Base-by-base conservation (phyloP, 768 basidiomycete species). In the Mycena indigotica region DNA sequence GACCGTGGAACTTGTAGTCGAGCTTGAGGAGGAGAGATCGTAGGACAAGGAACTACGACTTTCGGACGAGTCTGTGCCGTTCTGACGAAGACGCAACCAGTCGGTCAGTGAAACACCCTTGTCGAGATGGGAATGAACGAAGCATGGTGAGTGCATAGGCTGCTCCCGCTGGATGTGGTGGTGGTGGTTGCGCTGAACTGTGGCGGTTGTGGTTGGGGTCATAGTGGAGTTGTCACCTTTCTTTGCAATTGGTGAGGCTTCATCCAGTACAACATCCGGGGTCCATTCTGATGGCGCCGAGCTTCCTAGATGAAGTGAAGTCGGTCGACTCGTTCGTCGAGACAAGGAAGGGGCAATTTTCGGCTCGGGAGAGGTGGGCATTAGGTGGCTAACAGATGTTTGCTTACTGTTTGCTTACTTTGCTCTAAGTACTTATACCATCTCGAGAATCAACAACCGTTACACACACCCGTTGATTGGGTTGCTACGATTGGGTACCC, bases 111-210 rank as follows among this genome's bases (percentile, higher is more conserved):
- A 87, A 3, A 85, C 87, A 39, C 85, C 85, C 66, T 88, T 87
- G 71, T 96, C 91, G 48, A 98, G 88, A 63, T 91, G 85, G 0
- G 91, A 94, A 75, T 98, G 95, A 32, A 98, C 87, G 72, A 95
- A 96, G 69, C 93, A 97, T 10, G 95, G 95, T 0, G 92, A 94
- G 44, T 80, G 76, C 64, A 79, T 73, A 21, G 78, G 67, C 52
- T 75, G 72, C 23, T 73, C 65, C 26, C 48, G 59, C 46, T 61
- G 62, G 50, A 58, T 65, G 66, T 66, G 67, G 44, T 64, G 32
- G 50, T 65, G 57, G 59, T 57, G 66, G 59, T 50, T 39, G 50
- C 54, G 48, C 52, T 58, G 60, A 48, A 30, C 65, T 57, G 64
- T 54, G 56, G 53, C 57, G 55, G 52, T 58, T 56, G 58, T 54